Base-by-base conservation (phyloP, 192 early-diverging fungal species). In the Coemansia pectinata region DNA sequence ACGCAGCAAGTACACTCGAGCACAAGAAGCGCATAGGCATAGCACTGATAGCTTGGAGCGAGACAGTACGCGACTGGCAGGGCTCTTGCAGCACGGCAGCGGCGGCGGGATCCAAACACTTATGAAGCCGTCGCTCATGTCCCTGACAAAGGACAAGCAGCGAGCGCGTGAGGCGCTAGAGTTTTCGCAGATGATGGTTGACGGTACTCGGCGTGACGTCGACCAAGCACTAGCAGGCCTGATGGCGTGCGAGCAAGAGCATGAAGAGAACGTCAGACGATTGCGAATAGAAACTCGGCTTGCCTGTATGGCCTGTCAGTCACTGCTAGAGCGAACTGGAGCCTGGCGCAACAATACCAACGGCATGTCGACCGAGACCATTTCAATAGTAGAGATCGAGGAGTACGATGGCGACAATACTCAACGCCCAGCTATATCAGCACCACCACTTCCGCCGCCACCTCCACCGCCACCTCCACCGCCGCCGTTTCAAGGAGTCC, bases 101-200 rank as follows among this genome's bases (percentile, higher is more conserved):
- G 55, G 55, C 2, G 29, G 55, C 27, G 55, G 55, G 55, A 31
- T 58, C 29, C 55, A 58, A 33, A 58, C 55, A 1, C 29, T 58
- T 58, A 58, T 58, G 15, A 58, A 58, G 5, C 29, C 25, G 14
- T 58, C 55, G 6, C 29, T 58, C 23, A 17, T 9, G 27, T 58
- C 55, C 4, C 29, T 58, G 55, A 17, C 55, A 33, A 58, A 33
- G 55, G 55, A 58, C 55, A 58, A 58, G 55, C 55, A 58, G 31
- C 55, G 55, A 58, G 55, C 55, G 15, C 29, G 55, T n/a, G 55
- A 58, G 29, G 27, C 55, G 15, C 55, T 58, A 23, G 55, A 58
- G 55, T 58, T 58, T 34, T 58, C 55, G 31, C 55, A 58, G 29
- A 58, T 58, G 55, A 58, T 58, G 55, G 55, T 17, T 34, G 55